Evolutionary conservation across 2,329 filamentous ascomycete species (phyloP).

Genomic region (Paraconiothyrium sp.): DNA sequence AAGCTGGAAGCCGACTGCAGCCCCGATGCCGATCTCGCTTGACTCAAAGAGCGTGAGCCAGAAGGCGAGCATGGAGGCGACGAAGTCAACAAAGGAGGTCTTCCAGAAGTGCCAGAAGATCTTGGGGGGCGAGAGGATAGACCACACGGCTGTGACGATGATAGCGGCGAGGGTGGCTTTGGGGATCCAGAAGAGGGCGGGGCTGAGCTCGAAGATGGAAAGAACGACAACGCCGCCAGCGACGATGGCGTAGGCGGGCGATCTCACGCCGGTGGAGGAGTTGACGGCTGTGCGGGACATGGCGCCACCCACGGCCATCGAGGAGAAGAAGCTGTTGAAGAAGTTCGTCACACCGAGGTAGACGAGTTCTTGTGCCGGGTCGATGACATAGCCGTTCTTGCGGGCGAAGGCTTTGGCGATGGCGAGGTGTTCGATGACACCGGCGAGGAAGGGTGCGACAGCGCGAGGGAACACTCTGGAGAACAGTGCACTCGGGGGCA

Average conservation of each 20-base stretch:
- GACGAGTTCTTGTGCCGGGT: slow-evolving; percentile 72
- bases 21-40: slow-evolving; percentile 68
- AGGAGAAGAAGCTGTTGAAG: slow-evolving; percentile 71
- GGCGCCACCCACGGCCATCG: slow-evolving; percentile 72
- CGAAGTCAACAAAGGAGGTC: slow-evolving; percentile 71
- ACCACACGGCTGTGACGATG: slow-evolving; percentile 72
- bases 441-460: slow-evolving; percentile 70
- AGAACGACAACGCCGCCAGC: slow-evolving; percentile 70
- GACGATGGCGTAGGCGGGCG: slow-evolving; percentile 68
- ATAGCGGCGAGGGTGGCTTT: slow-evolving; percentile 72
- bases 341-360: slow-evolving; percentile 71
- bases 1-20: slow-evolving; percentile 62
- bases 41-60: slow-evolving; percentile 71
- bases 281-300: slow-evolving; percentile 76
- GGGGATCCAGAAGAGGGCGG: slow-evolving; percentile 73
- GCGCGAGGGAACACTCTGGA: slow-evolving; percentile 63
- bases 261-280: slow-evolving; percentile 69
- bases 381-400: slow-evolving; percentile 69
- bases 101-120: slow-evolving; percentile 72
- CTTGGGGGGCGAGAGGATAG: slow-evolving; percentile 66
- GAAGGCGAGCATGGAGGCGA: slow-evolving; percentile 70
- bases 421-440: slow-evolving; percentile 70
- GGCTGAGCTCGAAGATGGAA: slow-evolving; percentile 69
- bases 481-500: slow-evolving; percentile 61
- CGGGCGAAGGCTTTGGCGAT: slow-evolving; percentile 71